Evolutionary conservation across 495 filamentous ascomycete species (phyloP).

Genomic region (Aspergillus nanangensis): DNA sequence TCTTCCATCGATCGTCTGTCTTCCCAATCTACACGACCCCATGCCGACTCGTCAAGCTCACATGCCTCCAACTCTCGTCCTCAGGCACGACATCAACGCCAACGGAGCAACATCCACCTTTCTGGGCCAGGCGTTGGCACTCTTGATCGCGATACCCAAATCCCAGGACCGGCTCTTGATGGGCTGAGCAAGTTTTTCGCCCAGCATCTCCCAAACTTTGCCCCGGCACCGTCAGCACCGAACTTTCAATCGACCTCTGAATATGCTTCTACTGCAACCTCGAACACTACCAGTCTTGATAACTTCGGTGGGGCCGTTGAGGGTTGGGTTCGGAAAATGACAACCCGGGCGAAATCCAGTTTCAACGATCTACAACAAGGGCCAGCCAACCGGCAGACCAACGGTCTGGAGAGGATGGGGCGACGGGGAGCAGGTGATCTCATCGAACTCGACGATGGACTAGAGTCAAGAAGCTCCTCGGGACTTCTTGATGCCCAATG

Average conservation of each 20-base stretch:
- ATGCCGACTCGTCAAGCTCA: constrained; percentile 17
- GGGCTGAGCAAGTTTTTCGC: constrained; percentile 74
- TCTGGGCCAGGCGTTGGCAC: constrained; percentile 82
- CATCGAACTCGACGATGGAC: constrained; percentile 74
- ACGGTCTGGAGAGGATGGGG: constrained; percentile 25
- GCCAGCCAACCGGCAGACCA: constrained; percentile 23
- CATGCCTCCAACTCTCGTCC: constrained; percentile 12
- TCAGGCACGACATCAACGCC: constrained; percentile 30
- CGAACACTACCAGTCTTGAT: constrained; percentile 58
- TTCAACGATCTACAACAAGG: constrained; percentile 39
- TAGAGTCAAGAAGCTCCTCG: constrained; percentile 28
- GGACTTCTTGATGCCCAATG: constrained; percentile 13
- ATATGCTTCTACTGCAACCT: constrained; percentile 35
- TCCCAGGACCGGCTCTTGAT: constrained; percentile 77
- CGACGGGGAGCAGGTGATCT: constrained; percentile 58
- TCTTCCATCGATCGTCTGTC: constrained; percentile 22
- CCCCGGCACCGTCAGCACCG: constrained; percentile 33
- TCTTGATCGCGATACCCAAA: constrained; percentile 59
- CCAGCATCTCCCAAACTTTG: constrained; percentile 68
- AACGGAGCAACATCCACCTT: constrained; percentile 46
- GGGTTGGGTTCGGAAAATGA: constrained; percentile 80
- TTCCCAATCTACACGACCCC: constrained; percentile 19
- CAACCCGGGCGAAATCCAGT: constrained; percentile 43
- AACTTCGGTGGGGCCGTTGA: constrained; percentile 82
- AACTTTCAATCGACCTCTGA: constrained; percentile 34